Conservation (phyloP, 495 filamentous ascomycete genomes). For the Aspergillus nanangensis region DNA sequence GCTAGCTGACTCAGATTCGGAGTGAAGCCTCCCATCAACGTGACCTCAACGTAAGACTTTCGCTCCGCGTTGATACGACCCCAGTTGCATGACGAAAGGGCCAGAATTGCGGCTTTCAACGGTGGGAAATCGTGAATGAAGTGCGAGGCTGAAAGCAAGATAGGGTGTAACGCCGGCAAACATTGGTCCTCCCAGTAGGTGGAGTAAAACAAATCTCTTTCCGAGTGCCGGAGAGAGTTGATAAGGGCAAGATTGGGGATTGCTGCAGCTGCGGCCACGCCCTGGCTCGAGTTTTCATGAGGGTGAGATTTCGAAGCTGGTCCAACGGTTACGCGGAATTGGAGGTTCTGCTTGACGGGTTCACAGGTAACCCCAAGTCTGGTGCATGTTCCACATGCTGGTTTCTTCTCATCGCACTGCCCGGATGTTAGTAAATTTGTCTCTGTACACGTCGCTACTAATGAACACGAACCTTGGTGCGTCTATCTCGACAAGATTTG, state of each 20-base stretch:
- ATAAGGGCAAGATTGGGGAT: slow-evolving; percentile 10
- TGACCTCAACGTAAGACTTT: background rate
- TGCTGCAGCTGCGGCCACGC: background rate
- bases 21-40: slow-evolving; percentile 10
- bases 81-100: slow-evolving; percentile 23
- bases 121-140: background rate
- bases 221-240: slow-evolving; percentile 17
- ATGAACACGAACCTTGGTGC: slow-evolving; percentile 7
- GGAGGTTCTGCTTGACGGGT: slow-evolving; percentile 21
- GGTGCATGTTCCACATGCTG: slow-evolving; percentile 33
- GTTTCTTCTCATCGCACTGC: slow-evolving; percentile 40
- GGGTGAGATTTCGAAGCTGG: background rate
- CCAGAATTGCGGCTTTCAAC: slow-evolving; percentile 19
- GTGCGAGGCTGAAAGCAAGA: slow-evolving; percentile 8
- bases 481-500: slow-evolving; percentile 17
- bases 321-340: slow-evolving; percentile 19
- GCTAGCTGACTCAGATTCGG: slow-evolving; percentile 20
- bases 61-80: slow-evolving; percentile 18
- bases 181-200: slow-evolving; percentile 24
- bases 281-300: background rate
- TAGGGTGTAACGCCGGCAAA: slow-evolving; percentile 20
- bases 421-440: background rate
- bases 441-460: background rate
- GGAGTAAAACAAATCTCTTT: slow-evolving; percentile 24
- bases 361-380: slow-evolving; percentile 32